These are phyloP conservation scores for Cydonia oblonga DNA, from an alignment of 331 rosid species.

Conservation along the genomic window DNA sequence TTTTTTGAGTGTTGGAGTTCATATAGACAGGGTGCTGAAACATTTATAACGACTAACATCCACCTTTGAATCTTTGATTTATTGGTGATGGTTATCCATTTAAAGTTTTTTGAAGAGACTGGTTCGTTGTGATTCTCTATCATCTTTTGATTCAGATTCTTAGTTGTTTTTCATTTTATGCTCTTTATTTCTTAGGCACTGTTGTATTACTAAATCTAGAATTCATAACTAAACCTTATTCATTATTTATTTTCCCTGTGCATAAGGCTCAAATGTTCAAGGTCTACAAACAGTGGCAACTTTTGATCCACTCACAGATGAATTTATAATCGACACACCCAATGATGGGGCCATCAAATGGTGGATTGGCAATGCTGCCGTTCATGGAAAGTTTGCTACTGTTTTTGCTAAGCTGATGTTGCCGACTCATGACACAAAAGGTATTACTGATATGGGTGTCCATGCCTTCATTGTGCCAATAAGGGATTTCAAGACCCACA, in stretches of 20 bases:
- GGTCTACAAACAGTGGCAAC: constrained; percentile 70
- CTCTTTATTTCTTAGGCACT: background rate
- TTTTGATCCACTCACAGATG: constrained; percentile 70
- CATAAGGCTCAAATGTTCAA: constrained; percentile 86
- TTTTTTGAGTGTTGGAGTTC: background rate
- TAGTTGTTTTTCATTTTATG: background rate
- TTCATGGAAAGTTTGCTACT: constrained; percentile 89
- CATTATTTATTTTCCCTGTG: background rate
- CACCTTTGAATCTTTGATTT: background rate
- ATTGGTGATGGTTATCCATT: background rate
- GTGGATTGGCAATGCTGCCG: constrained; percentile 99
- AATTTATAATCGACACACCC: constrained; percentile 73
- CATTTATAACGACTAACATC: background rate
- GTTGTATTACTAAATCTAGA: background rate
- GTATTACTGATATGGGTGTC: constrained; percentile 85
- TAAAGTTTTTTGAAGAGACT: background rate
- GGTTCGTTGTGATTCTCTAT: background rate
- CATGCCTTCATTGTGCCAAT: constrained; percentile 93
- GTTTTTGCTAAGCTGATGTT: constrained; percentile 76
- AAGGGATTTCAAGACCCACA: constrained; percentile 75
- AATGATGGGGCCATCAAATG: constrained; percentile 96
- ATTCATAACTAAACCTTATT: background rate
- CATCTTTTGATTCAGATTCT: background rate
- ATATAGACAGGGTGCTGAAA: background rate
- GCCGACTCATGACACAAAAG: constrained; percentile 58